phyloP scores from a whole-genome alignment of 2,329 filamentous ascomycete species.

The Colletotrichum spinosum region DNA sequence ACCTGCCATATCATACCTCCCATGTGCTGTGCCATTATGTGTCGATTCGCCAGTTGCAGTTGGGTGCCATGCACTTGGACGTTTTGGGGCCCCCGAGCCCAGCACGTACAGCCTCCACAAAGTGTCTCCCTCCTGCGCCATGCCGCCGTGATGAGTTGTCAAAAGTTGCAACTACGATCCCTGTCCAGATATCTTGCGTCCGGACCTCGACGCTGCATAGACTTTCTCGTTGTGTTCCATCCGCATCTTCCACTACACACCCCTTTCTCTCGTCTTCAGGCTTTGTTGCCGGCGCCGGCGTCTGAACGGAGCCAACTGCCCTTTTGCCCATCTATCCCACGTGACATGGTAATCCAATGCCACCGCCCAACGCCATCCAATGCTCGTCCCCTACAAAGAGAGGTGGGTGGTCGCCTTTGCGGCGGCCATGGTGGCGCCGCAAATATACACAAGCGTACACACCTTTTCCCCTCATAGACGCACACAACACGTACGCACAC shows the following conservation, averaged over 20 bases:
- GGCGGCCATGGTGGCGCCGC: conserved; percentile 21
- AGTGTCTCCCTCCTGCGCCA: conserved; percentile 20
- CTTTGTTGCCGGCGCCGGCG: not conserved
- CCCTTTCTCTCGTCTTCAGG: not conserved
- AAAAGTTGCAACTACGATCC: conserved; percentile 27
- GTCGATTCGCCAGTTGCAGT: conserved; percentile 29
- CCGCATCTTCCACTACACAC: conserved; percentile 1
- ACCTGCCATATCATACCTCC: conserved; percentile 16
- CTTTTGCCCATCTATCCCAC: conserved; percentile 12
- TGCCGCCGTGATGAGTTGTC: conserved; percentile 36
- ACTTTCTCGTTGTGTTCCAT: conserved; percentile 25
- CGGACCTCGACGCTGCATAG: conserved; percentile 22
- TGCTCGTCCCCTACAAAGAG: conserved; percentile 7
- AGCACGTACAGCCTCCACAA: conserved; percentile 18
- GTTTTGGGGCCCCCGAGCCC: conserved; percentile 24
- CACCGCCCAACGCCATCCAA: not conserved
- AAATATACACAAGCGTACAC: too few relatives aligned
- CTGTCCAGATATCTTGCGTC: conserved; percentile 29
- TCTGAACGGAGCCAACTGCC: conserved; percentile 7
- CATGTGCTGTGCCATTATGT: conserved; percentile 1
- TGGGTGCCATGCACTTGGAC: conserved; percentile 29
- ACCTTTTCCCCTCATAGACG: too few relatives aligned
- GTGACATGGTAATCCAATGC: conserved; percentile 17
- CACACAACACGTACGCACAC: too few relatives aligned
- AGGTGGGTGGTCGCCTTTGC: conserved; percentile 24